Base-by-base conservation (phyloP, 2,329 filamentous ascomycete genomes). In the Arthrobotrys sphaeroides region DNA sequence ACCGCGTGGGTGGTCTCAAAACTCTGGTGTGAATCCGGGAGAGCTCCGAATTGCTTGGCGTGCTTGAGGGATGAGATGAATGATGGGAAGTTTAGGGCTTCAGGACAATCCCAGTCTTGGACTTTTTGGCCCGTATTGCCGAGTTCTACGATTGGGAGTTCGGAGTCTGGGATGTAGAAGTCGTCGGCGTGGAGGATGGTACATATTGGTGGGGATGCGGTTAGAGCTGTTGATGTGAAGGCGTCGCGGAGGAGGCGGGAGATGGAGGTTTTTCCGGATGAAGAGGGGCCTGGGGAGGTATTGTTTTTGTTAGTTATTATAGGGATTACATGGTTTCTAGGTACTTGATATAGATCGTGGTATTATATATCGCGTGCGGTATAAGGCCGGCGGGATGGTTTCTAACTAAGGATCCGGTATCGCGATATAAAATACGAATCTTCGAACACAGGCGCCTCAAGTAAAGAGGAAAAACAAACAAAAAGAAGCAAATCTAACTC, bases 141-240 rank as follows among this genome's bases (percentile, higher is more conserved):
- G n/a, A 78, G 69, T 31, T 88, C 3, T 79, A 83, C 64, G 47
- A 83, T 80, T 20, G 84, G 85, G 62, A 86, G 84, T 77, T 83
- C 87, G 28, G 87, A 83, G 81, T 98, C 94, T 0, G 91, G 85
- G 78, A 89, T 89, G 84, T 97, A 99, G 82, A 98, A 99, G 83
- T 99, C 95, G 84, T 99, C 95, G 82, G 97, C 89, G 82, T 99
- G 95, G 20, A 99, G 86, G 80, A 98, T 91, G 80, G 93, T 94
- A 13, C 89, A 86, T 78, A 86, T 85, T 22, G 82, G 79, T 22
- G 66, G 49, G 55, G 51, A 9, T 72, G 47, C 4, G 74, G 77
- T 10, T 80, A 80, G 97, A 93, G 78, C 10, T 20, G 5, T 51
- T 6, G 69, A 67, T 0, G 51, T 61, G 62, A 74, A 74, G 10